Evolutionary conservation across 371 early-diverging fungal genomes (phyloP).

Genomic region (Rhizopus delemar): DNA sequence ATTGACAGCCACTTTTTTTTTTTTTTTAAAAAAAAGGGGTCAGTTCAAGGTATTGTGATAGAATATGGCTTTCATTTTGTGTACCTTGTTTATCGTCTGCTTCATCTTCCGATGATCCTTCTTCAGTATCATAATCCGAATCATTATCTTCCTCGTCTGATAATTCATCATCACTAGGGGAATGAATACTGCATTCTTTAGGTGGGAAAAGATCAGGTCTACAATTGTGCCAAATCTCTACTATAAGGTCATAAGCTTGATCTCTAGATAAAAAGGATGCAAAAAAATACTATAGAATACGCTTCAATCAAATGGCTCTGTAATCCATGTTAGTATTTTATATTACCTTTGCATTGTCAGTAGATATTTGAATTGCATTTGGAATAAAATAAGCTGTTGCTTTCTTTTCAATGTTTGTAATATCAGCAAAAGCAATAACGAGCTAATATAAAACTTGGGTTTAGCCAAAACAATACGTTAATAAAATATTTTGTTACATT

Average conservation of each 20-base stretch:
- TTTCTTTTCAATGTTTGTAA: slow-evolving; percentile 79
- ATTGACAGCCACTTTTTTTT: neutral
- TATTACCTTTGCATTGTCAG: slow-evolving; percentile 64
- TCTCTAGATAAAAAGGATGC: slow-evolving; percentile 84
- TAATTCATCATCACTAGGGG: slow-evolving; percentile 17
- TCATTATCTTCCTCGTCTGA: slow-evolving; percentile 14
- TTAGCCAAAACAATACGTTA: neutral
- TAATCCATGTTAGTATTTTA: neutral
- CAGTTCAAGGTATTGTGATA: no score
- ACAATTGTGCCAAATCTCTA: slow-evolving; percentile 66
- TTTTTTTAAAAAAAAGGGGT: no score
- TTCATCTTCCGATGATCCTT: slow-evolving; percentile 5
- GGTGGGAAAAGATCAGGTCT: slow-evolving; percentile 19
- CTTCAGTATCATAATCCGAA: slow-evolving; percentile 38
- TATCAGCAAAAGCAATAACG: slow-evolving; percentile 81
- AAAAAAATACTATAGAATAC: slow-evolving; percentile 62
- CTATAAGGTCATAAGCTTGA: slow-evolving; percentile 70
- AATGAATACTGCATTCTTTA: slow-evolving; percentile 23
- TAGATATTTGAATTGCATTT: slow-evolving; percentile 82
- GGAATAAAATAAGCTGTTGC: slow-evolving; percentile 84
- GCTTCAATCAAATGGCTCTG: neutral
- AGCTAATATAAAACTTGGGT: slow-evolving; percentile 43
- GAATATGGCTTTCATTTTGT: neutral
- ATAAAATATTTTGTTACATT: slow-evolving; percentile 54
- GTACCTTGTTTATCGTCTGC: slow-evolving; percentile 6